phyloP scores from a whole-genome alignment of 176 grass and related monocot species.

The Musa schizocarpa region DNA sequence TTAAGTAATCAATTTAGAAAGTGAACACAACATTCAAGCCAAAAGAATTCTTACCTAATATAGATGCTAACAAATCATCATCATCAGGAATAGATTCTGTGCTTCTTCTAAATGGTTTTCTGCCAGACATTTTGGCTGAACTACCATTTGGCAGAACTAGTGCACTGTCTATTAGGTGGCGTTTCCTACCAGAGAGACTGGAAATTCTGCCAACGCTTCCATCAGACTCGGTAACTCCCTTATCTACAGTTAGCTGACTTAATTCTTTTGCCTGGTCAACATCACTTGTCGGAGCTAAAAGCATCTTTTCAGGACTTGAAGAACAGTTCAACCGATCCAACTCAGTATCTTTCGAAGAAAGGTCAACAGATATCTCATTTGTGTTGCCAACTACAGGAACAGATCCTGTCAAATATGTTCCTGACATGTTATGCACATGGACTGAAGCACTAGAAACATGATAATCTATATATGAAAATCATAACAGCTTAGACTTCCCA shows the following conservation, averaged over 20 bases:
- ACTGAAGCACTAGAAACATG: conserved; percentile 24
- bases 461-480: conserved; percentile 25
- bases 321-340: conserved; percentile 1
- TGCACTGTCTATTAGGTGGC: conserved; percentile 57
- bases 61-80: conserved; percentile 83
- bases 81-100: conserved; percentile 57
- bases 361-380: conserved; percentile 17
- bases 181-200: conserved; percentile 70
- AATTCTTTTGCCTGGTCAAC: conserved; percentile 47
- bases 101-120: conserved; percentile 43
- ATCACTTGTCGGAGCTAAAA: conserved; percentile 46
- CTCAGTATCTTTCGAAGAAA: not conserved
- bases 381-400: conserved; percentile 26
- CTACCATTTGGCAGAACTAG: conserved; percentile 46
- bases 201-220: conserved; percentile 67
- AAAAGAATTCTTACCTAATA: conserved; percentile 62
- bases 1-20: no score
- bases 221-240: conserved; percentile 67
- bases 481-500: conserved; percentile 1
- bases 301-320: conserved; percentile 59
- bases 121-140: conserved; percentile 57
- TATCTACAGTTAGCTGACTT: conserved; percentile 78
- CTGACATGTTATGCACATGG: conserved; percentile 4
- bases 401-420: conserved; percentile 21
- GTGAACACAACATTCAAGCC: not conserved